Base-by-base conservation (phyloP, 2,329 filamentous ascomycete genomes). In the Aspergillus sergii region DNA sequence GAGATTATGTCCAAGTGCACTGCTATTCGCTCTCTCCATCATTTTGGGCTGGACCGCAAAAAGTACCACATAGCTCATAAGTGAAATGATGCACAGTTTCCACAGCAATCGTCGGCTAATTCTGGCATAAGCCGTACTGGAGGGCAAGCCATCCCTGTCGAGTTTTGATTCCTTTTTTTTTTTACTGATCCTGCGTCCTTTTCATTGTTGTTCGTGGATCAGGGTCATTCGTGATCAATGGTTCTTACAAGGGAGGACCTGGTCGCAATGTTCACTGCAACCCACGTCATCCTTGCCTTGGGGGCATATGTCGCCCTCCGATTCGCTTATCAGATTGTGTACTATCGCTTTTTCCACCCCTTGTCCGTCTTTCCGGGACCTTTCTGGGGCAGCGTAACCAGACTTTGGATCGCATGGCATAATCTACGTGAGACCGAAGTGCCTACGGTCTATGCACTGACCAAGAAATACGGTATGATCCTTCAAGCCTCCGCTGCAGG, bases 341-440 rank as follows among this genome's bases (percentile, higher is more conserved):
- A 81, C 67, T 79, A 81, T 63, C 71, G 72, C 41, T 84, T 83
- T 73, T 83, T 86, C 57, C 83, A 86, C 63, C 83, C 85, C 12
- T 74, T 87, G 5, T 72, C 79, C 21, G 76, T 78, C 36, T 86
- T 85, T 65, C 84, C 84, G 0, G 85, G 85, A 3, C 82, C 83
- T 0, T 86, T 86, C 68, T 85, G 82, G 81, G 84, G 77, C 30
- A 80, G 79, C 58, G 81, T 86, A 19, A 86, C 84, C n/a, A 72
- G 81, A 53, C 74, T 87, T 11, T 87, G 83, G 82, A 81, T 86
- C 58, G 79, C 83, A 55, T 85, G 81, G 66, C 82, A 86, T 72
- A 84, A 83, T 63, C 58, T 83, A 30, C 79, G 78, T 48, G 81
- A 77, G 57, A 81, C 82, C 26, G 83, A 86, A 69, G 76, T 78